These are phyloP conservation scores for Pilatotrama ljubarskyi DNA, from an alignment of 768 basidiomycete genomes.

Conservation along the genomic window DNA sequence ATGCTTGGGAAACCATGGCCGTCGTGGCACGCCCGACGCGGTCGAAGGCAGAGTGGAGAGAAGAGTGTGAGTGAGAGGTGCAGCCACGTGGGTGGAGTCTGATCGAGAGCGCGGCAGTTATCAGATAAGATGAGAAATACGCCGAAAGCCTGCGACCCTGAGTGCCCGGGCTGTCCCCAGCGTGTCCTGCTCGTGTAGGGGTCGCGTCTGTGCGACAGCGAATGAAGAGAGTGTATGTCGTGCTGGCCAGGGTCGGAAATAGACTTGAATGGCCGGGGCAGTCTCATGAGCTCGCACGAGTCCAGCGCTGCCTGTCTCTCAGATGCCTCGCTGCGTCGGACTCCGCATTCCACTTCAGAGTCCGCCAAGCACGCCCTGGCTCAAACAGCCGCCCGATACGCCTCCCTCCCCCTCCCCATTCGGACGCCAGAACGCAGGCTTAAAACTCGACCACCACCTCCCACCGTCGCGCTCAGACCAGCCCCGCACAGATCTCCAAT, in stretches of 20 bases:
- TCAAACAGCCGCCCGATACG: not conserved
- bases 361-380: not conserved
- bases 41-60: not conserved
- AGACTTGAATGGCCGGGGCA: not conserved
- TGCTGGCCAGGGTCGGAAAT: not conserved
- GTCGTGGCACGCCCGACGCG: not conserved
- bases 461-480: not conserved
- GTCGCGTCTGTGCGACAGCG: not conserved
- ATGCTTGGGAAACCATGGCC: constrained; percentile 16
- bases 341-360: constrained; percentile 2
- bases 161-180: not conserved
- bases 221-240: not conserved
- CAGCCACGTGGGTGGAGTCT: constrained; percentile 10
- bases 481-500: not conserved
- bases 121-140: constrained; percentile 23
- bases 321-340: constrained; percentile 1
- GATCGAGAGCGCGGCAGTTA: not conserved
- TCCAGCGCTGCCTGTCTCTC: not conserved
- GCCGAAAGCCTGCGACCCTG: constrained; percentile 1
- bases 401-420: not conserved
- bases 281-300: not conserved
- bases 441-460: not conserved
- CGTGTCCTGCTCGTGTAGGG: constrained; percentile 2
- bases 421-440: too few species aligned
- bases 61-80: not conserved